phyloP scores from a whole-genome alignment of 306 rosid species.

The Vigna unguiculata region DNA sequence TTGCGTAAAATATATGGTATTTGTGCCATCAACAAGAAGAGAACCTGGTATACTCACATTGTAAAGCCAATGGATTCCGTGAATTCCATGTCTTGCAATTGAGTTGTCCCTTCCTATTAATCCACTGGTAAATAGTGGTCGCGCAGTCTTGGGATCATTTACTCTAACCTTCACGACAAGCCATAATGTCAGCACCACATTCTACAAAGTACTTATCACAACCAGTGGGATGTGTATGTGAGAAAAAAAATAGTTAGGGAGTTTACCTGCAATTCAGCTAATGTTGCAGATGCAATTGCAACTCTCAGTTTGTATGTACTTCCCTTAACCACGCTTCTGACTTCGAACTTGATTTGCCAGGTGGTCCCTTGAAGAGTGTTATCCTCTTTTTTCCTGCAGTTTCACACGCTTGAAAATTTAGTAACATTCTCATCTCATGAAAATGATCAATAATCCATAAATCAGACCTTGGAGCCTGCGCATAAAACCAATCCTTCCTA shows the following conservation, averaged over 20 bases:
- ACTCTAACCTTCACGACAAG: constrained; percentile 57
- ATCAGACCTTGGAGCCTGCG: constrained; percentile 79
- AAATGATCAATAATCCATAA: constrained; percentile 16
- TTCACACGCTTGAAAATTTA: constrained; percentile 34
- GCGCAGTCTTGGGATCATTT: constrained; percentile 54
- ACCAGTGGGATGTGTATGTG: background rate
- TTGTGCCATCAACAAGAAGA: constrained; percentile 55
- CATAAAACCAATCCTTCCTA: constrained; percentile 79
- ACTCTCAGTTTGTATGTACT: constrained; percentile 73
- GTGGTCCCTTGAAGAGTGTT: constrained; percentile 78
- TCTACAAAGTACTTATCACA: constrained; percentile 8
- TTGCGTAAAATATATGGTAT: constrained; percentile 68
- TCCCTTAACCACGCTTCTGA: constrained; percentile 51
- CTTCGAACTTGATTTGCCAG: constrained; percentile 86
- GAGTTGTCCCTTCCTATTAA: constrained; percentile 78
- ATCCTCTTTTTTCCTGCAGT: constrained; percentile 63
- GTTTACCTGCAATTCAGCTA: constrained; percentile 83
- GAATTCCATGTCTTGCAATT: constrained; percentile 83
- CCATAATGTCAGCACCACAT: constrained; percentile 30
- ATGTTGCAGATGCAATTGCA: constrained; percentile 84
- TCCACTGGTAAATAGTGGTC: constrained; percentile 55
- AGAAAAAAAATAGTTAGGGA: background rate
- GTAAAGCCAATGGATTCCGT: constrained; percentile 77
- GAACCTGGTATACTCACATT: constrained; percentile 50
- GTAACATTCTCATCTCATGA: constrained; percentile 15